Evolutionary conservation across 2,329 filamentous ascomycete species (phyloP), one percentile per base, ranked within the genome.

Genomic region (Fusarium incarnatum): DNA sequence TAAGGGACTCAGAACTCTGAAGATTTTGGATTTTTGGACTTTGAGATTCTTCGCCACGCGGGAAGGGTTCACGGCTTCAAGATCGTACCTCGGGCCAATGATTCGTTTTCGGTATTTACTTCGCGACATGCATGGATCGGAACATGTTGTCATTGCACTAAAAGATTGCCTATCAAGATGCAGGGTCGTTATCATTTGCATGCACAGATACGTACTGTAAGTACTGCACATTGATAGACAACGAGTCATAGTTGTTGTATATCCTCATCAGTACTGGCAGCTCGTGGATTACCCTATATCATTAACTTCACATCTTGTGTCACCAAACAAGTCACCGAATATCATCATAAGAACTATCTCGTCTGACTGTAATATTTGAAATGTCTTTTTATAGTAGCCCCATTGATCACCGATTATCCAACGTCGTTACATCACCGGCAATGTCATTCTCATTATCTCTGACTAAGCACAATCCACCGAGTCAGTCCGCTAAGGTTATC

Each of bases 381-480:
- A 18, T 50, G 44, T 25, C 32, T 49, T 22, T 49, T 40, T n/a
- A 18, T 20, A 22, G 32, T 40, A 37, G 30, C n/a, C n/a, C 54
- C 30, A 49, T 37, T 52, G 16, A 32, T 44, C 37, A 58, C 18
- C 28, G 49, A 23, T 34, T 42, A 22, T 30, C 37, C 27, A 60
- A 25, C 50, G 30, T 60, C 46, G 22, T 41, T 32, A 46, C 23
- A 46, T 60, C 41, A 53, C 50, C 30, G 18, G n/a, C 49, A 40
- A 42, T 60, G 27, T 49, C 50, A 42, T 53, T 53, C 32, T 50
- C 49, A 23, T 40, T 46, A 28, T 47, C 45, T 49, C 34, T 58
- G 59, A 70, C 68, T 71, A 71, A 71, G 64, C 61, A 57, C 22
- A 47, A 48, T 34, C 44, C 25, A 46, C 48, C 63, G 44, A 66